Evolutionary conservation across 2,329 filamentous ascomycete species (phyloP).

Genomic region (Fusarium albidum): DNA sequence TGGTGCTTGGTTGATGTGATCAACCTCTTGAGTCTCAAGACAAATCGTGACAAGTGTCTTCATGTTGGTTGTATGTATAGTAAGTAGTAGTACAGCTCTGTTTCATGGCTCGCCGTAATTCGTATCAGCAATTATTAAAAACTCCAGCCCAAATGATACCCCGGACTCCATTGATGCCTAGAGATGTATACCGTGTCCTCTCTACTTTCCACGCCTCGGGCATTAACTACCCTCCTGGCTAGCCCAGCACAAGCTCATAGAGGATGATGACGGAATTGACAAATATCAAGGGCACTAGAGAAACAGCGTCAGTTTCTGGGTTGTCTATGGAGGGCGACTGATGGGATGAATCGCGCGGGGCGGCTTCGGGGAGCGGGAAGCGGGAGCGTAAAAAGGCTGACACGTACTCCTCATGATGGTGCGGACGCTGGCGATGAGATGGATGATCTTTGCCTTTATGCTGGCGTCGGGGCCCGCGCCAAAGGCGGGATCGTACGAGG

Average conservation of each 20-base stretch:
- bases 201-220: constrained; percentile 10
- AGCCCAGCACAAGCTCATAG: constrained; percentile 82
- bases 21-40: background rate
- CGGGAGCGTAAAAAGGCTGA: no score
- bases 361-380: no score
- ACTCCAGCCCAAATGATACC: constrained; percentile 25
- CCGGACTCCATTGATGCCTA: constrained; percentile 34
- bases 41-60: background rate
- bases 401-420: constrained; percentile 87
- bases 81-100: constrained; percentile 12
- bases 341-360: no score
- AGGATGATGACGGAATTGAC: constrained; percentile 85
- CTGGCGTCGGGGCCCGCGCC: constrained; percentile 77
- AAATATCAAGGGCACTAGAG: constrained; percentile 83
- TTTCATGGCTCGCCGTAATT: constrained; percentile 11
- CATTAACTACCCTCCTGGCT: constrained; percentile 39
- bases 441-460: constrained; percentile 86
- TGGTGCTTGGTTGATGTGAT: background rate
- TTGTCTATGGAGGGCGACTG: no score
- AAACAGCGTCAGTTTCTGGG: constrained; percentile 13
- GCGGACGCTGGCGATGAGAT: constrained; percentile 88
- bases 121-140: constrained; percentile 25
- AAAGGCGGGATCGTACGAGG: constrained; percentile 78
- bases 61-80: constrained; percentile 1
- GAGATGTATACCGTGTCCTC: constrained; percentile 29